Percentiles rank a stretch among this genome's conserved stretches.
Conservation (phyloP, 2,329 filamentous ascomycete genomes). For the Plectosphaerella sp. region DNA sequence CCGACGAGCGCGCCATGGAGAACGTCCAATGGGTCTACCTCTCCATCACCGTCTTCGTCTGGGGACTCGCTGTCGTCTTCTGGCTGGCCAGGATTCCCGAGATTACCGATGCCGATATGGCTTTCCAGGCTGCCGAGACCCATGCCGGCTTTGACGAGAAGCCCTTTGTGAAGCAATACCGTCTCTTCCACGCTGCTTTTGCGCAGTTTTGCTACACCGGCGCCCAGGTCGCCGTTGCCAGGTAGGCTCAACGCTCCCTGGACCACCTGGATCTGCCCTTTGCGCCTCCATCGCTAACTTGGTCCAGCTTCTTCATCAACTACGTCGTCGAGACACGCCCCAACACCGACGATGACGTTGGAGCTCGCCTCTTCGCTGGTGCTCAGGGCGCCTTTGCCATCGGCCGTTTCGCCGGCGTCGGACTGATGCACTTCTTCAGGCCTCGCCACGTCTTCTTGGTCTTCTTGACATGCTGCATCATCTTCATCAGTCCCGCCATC, state of each 20-base stretch:
- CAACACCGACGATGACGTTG: constrained; percentile 43
- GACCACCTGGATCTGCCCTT: no score
- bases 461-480: constrained; percentile 60
- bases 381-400: constrained; percentile 70
- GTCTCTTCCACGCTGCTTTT: constrained; percentile 69
- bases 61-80: constrained; percentile 59
- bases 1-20: constrained; percentile 50
- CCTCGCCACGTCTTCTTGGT: constrained; percentile 64
- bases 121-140: constrained; percentile 50
- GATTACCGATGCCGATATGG: constrained; percentile 67
- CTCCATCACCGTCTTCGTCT: constrained; percentile 67
- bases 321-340: constrained; percentile 59
- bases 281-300: constrained; percentile 22
- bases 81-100: constrained; percentile 65
- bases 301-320: constrained; percentile 62
- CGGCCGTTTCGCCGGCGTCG: constrained; percentile 65
- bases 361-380: constrained; percentile 66
- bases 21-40: constrained; percentile 76
- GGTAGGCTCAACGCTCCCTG: neutral
- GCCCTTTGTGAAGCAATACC: constrained; percentile 66
- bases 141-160: constrained; percentile 52
- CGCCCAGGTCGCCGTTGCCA: constrained; percentile 60
- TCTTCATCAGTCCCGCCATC: constrained; percentile 53
- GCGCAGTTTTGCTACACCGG: constrained; percentile 77
- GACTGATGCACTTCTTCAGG: constrained; percentile 58